Evolutionary conservation across 2,329 filamentous ascomycete species (phyloP).

Genomic region (Juglanconis juglandina): DNA sequence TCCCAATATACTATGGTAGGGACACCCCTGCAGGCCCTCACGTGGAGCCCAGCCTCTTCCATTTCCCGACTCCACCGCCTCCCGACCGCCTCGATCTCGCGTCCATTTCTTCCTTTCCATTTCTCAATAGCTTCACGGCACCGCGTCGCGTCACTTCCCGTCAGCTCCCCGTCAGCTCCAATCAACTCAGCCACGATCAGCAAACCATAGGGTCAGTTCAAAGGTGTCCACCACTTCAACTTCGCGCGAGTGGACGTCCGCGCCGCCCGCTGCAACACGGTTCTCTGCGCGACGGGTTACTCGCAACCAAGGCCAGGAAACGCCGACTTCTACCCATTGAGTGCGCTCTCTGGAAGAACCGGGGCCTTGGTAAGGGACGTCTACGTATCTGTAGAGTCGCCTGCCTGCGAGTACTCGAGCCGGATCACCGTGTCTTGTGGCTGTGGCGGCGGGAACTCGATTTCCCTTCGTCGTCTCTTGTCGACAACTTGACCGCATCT

Average conservation of each 20-base stretch:
- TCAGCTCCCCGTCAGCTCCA: neutral
- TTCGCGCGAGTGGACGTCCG: constrained; percentile 7
- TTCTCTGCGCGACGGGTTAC: neutral
- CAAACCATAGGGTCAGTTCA: constrained; percentile 11
- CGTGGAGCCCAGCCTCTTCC: neutral
- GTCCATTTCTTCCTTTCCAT: neutral
- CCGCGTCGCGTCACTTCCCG: neutral
- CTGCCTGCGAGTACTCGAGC: constrained; percentile 4
- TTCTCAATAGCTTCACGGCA: neutral
- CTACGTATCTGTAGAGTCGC: neutral
- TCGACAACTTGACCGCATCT: constrained; percentile 7
- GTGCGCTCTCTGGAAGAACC: constrained; percentile 12
- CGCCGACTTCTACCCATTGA: constrained; percentile 13
- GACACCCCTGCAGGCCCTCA: too few relatives aligned
- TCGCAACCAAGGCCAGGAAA: constrained; percentile 8
- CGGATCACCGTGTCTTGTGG: neutral
- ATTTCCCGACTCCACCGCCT: neutral
- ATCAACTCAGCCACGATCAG: neutral
- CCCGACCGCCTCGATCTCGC: neutral
- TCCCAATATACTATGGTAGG: too few relatives aligned
- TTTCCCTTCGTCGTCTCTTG: neutral
- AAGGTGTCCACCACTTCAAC: constrained; percentile 10
- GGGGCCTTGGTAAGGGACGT: constrained; percentile 10
- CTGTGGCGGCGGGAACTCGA: constrained; percentile 12
- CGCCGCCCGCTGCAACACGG: constrained; percentile 3